phyloP scores from a whole-genome alignment of 2,329 filamentous ascomycete genomes.

The Aureobasidium sp. region DNA sequence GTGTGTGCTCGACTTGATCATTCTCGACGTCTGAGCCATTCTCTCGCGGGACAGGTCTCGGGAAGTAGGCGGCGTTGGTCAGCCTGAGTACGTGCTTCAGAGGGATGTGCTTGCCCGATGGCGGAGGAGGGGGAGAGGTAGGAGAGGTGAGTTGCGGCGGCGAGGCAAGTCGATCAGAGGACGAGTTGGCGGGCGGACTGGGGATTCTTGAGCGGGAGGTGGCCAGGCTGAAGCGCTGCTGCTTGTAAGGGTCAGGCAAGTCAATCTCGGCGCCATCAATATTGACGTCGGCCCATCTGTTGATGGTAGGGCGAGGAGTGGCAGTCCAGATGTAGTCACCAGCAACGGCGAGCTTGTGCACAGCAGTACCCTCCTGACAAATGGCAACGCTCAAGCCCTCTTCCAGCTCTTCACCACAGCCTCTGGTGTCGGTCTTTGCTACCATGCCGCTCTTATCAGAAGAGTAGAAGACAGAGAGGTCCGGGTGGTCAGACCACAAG shows the following conservation, averaged over 20 bases:
- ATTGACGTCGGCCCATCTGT: conserved; percentile 83
- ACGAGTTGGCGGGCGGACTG: conserved; percentile 23
- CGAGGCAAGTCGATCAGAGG: background rate
- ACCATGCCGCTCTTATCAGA: conserved; percentile 86
- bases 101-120: conserved; percentile 56
- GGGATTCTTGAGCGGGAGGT: conserved; percentile 37
- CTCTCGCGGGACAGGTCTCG: conserved; percentile 33
- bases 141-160: conserved; percentile 21
- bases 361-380: conserved; percentile 82
- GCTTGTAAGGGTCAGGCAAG: conserved; percentile 39
- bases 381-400: conserved; percentile 87
- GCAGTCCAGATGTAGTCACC: conserved; percentile 83
- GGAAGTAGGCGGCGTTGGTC: conserved; percentile 76
- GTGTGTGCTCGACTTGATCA: conserved; percentile 25
- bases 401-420: conserved; percentile 63
- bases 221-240: conserved; percentile 45
- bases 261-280: conserved; percentile 64
- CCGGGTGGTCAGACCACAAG: conserved; percentile 79
- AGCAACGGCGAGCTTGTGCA: conserved; percentile 56
- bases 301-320: conserved; percentile 84
- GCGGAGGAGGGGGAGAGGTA: conserved; percentile 28
- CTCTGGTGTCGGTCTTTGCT: conserved; percentile 90
- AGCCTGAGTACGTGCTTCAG: conserved; percentile 71
- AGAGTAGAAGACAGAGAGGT: conserved; percentile 87
- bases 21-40: conserved; percentile 53